Evolutionary conservation across 768 basidiomycete species (phyloP).

Genomic region (Boletus rex-veris): DNA sequence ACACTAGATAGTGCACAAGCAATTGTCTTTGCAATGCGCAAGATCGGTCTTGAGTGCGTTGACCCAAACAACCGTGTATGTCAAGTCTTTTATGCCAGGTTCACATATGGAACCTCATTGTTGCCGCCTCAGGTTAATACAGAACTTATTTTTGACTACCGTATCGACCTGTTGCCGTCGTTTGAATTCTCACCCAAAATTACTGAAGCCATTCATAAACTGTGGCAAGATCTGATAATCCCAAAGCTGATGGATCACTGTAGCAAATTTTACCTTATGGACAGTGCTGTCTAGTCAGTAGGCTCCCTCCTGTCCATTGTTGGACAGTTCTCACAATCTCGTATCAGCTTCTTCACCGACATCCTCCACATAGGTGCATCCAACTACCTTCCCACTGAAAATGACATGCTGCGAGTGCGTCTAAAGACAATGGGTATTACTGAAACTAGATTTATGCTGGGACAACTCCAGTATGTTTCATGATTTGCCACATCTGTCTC

Average conservation of each 20-base stretch:
- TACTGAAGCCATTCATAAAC: constrained; percentile 61
- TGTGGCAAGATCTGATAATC: constrained; percentile 70
- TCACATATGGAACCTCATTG: background rate
- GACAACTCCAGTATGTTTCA: no score
- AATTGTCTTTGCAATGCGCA: constrained; percentile 80
- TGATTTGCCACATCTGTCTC: no score
- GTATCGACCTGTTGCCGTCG: constrained; percentile 37
- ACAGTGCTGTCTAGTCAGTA: constrained; percentile 82
- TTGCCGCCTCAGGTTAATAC: constrained; percentile 38
- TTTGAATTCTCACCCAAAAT: constrained; percentile 57
- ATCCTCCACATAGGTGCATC: constrained; percentile 78
- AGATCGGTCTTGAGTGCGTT: constrained; percentile 75
- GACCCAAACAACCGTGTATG: constrained; percentile 58
- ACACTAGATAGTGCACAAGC: constrained; percentile 87
- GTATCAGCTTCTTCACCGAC: constrained; percentile 77
- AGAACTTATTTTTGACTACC: constrained; percentile 62
- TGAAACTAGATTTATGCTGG: constrained; percentile 44
- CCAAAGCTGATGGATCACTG: constrained; percentile 49
- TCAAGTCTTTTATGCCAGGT: rapidly evolving
- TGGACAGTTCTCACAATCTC: background rate
- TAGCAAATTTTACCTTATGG: constrained; percentile 90
- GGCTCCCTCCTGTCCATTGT: background rate
- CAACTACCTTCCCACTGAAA: constrained; percentile 82
- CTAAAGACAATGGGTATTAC: constrained; percentile 88
- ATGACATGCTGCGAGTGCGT: constrained; percentile 84